Percentiles rank a stretch among this genome's conserved stretches.
phyloP scores from a whole-genome alignment of 2,329 filamentous ascomycete species.

The Aspergillus niger region DNA sequence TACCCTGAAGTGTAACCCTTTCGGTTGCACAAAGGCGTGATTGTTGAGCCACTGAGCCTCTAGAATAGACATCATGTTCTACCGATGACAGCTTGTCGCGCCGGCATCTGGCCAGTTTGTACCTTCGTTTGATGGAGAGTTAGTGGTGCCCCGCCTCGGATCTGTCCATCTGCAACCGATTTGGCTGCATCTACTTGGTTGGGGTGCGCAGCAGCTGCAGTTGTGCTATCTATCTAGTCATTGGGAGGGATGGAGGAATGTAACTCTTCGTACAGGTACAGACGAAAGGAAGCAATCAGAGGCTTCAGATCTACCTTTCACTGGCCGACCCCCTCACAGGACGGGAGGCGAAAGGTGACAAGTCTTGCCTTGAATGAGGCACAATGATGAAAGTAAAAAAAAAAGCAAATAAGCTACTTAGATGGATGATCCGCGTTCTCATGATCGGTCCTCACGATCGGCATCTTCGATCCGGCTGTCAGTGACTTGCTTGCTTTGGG shows the following conservation, averaged over 20 bases:
- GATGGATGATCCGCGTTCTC: not conserved
- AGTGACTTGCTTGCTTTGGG: not conserved
- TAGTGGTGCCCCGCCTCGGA: not conserved
- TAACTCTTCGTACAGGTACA: not conserved
- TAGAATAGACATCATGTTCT: not conserved
- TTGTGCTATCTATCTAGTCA: not conserved
- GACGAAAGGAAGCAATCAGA: not conserved
- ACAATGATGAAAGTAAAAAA: not conserved
- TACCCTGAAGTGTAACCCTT: conserved; percentile 1
- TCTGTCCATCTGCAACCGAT: not conserved
- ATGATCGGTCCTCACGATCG: not conserved
- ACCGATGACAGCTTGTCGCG: not conserved
- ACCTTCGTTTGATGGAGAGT: not conserved
- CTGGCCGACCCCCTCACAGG: not conserved
- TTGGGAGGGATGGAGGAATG: not conserved
- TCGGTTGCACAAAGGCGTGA: not conserved
- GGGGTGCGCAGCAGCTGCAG: not conserved
- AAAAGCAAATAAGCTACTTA: not conserved
- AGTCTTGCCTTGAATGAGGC: not conserved
- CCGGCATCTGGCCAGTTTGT: not conserved
- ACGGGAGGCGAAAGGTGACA: not conserved
- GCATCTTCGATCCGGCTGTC: not conserved
- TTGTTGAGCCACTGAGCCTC: not conserved
- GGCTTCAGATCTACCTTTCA: not conserved
- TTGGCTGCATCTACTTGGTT: not conserved